These are phyloP conservation scores for Mycosphaerella arachidis DNA, from an alignment of 2,329 filamentous ascomycete genomes.

Conservation along the genomic window DNA sequence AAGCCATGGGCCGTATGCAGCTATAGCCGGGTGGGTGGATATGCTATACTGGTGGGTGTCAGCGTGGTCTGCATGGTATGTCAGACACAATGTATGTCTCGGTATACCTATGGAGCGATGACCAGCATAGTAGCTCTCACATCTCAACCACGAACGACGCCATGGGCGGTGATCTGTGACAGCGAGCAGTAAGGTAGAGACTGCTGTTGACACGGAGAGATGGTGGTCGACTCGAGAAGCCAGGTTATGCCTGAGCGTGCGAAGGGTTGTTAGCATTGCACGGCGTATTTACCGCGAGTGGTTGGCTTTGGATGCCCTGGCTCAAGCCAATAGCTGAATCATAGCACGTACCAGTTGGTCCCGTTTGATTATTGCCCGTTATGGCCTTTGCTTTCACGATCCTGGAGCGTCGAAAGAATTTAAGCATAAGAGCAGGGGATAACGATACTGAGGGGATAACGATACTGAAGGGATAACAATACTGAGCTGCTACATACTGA, in stretches of 20 bases:
- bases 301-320: slow-evolving; percentile 16
- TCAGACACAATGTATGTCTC: neutral
- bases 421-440: slow-evolving; percentile 2
- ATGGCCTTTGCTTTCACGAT: slow-evolving; percentile 8
- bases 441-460: neutral
- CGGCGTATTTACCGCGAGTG: slow-evolving; percentile 7
- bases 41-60: slow-evolving; percentile 7
- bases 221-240: slow-evolving; percentile 4
- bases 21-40: slow-evolving; percentile 12
- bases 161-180: neutral
- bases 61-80: neutral
- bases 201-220: slow-evolving; percentile 8
- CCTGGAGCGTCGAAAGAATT: slow-evolving; percentile 2
- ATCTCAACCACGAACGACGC: neutral
- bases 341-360: slow-evolving; percentile 17
- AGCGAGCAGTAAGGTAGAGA: slow-evolving; percentile 10
- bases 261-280: slow-evolving; percentile 10
- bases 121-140: slow-evolving; percentile 1
- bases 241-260: slow-evolving; percentile 7
- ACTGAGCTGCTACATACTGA: too few relatives aligned
- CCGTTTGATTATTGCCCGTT: slow-evolving; percentile 1
- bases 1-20: slow-evolving; percentile 29
- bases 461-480: neutral
- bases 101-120: slow-evolving; percentile 2
- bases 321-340: slow-evolving; percentile 1